Base-by-base conservation (phyloP, 306 rosid genomes). In the Clitoria ternatea region DNA sequence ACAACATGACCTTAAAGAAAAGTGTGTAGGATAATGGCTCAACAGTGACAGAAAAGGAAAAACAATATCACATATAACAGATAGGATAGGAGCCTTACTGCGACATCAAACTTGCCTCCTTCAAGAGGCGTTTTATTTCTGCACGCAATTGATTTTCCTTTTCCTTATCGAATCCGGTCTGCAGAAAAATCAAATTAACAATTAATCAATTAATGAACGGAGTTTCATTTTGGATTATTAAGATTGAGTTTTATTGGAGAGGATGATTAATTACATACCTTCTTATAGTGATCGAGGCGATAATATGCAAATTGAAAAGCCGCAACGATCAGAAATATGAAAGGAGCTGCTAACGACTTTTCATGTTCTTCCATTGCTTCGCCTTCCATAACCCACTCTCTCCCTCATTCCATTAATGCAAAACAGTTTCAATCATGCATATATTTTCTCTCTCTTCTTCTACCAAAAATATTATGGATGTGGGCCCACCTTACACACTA, bases 81-180 rank as follows among this genome's bases (percentile, higher is more conserved):
- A n/a, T n/a, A n/a, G n/a, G n/a, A n/a, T n/a, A n/a, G n/a, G n/a
- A n/a, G n/a, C n/a, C 96, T 88, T 79, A 90, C 96, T 84, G 95
- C 4, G 96, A 87, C 83, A 84, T 33, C 23, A 69, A 39, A 76
- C 83, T 78, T 18, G 95, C 94, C 76, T 89, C 90, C 61, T 79
- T 85, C 81, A 78, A 27, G 15, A 89, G 86, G 37, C 69, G 77
- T 64, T 81, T 85, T 70, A 92, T 89, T 74, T 88, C 96, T 65
- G 5, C 62, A 22, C 80, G 85, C 73, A 92, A 33, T 22, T 70
- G 76, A 55, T 14, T 71, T 80, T 66, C 88, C 32, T 43, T 79
- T 2, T 56, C 61, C 49, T 60, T 75, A 24, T 56, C 85, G 4
- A 57, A 79, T 70, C 74, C 83, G 6, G 27, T 36, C 88, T 92